Evolutionary conservation across 176 grass and related monocot genomes (phyloP).

Genomic region (Triticum dicoccoides): DNA sequence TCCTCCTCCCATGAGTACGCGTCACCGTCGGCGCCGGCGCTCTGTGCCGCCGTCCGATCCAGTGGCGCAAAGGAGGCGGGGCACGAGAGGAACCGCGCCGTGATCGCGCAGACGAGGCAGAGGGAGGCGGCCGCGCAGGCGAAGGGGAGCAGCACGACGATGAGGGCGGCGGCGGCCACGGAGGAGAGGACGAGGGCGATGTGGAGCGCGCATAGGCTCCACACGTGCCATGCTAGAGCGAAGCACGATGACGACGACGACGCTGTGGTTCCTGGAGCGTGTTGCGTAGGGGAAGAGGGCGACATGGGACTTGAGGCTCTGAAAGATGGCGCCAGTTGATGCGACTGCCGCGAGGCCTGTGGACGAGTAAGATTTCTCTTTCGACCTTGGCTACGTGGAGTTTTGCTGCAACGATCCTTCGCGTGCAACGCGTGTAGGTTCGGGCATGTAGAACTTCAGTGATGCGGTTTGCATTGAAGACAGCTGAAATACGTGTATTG

Average conservation of each 20-base stretch:
- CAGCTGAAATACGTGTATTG: background rate
- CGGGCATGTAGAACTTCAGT: background rate
- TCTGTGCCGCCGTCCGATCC: background rate
- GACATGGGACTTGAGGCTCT: background rate
- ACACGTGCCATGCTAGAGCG: background rate
- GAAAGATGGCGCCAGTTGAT: background rate
- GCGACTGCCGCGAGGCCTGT: background rate
- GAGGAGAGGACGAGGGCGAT: background rate
- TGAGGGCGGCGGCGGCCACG: background rate
- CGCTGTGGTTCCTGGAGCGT: background rate
- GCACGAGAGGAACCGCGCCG: background rate
- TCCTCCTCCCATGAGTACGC: background rate
- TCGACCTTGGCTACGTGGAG: background rate
- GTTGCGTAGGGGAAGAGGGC: background rate
- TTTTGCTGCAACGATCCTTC: background rate
- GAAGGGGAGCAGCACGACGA: background rate
- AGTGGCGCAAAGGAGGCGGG: background rate
- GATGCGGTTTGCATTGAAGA: background rate
- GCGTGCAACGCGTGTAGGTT: background rate
- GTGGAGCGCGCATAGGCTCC: background rate
- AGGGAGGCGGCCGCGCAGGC: background rate
- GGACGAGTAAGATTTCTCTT: background rate
- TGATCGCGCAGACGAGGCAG: conserved; percentile 9
- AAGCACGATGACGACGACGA: background rate
- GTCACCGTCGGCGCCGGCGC: background rate